These are phyloP conservation scores for Kodamaea neixiangensis DNA, from an alignment of 805 yeast species.

Conservation along the genomic window DNA sequence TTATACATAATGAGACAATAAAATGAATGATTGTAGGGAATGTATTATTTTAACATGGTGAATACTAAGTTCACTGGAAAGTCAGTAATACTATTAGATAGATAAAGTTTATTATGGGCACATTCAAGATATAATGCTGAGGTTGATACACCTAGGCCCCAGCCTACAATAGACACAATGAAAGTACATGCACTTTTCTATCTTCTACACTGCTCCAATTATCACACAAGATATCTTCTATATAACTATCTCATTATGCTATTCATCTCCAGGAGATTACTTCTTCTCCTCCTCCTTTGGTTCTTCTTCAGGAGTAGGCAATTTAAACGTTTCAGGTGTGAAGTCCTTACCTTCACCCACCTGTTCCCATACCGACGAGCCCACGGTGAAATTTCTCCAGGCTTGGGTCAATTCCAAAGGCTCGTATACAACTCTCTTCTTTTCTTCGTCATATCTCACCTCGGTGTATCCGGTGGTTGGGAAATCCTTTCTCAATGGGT, in stretches of 20 bases:
- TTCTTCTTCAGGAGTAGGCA: slow-evolving; percentile 82
- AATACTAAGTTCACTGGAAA: too few species aligned
- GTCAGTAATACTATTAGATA: too few species aligned
- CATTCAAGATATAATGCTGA: too few species aligned
- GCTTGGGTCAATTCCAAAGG: slow-evolving; percentile 92
- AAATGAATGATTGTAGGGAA: neutral
- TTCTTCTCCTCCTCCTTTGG: slow-evolving; percentile 45
- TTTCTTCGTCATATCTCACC: slow-evolving; percentile 87
- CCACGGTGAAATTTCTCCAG: slow-evolving; percentile 86
- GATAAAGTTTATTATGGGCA: too few species aligned
- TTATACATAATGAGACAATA: neutral
- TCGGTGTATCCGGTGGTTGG: slow-evolving; percentile 92
- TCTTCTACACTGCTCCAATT: too few species aligned
- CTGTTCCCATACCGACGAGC: slow-evolving; percentile 89
- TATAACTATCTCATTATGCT: neutral
- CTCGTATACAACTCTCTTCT: slow-evolving; percentile 85
- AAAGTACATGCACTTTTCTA: too few species aligned
- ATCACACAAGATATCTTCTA: neutral
- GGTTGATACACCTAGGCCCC: too few species aligned
- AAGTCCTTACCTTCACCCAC: slow-evolving; percentile 84
- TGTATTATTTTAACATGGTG: neutral
- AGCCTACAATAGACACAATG: too few species aligned
- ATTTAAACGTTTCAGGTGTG: slow-evolving; percentile 77
- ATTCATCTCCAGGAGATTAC: slow-evolving; percentile 17
- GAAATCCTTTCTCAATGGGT: slow-evolving; percentile 89